A percentile compares a stretch with the other conserved stretches of the same genome.
Conservation (phyloP, 148 eudicot genomes). For the Polygonum maritimum region DNA sequence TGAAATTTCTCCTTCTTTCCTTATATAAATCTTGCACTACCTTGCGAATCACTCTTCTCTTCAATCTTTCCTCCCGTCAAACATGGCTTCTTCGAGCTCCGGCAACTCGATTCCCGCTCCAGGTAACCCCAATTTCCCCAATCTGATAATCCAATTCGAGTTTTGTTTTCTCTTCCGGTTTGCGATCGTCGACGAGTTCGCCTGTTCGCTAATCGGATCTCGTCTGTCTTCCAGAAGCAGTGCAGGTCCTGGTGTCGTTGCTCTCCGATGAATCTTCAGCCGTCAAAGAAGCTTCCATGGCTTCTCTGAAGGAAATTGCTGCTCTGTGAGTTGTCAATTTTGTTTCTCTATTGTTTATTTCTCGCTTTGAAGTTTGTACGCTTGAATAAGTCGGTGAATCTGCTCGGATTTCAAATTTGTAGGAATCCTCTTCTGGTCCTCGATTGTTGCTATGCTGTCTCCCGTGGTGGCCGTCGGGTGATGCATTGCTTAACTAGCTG, state of each 20-base stretch:
- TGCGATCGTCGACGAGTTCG: not conserved
- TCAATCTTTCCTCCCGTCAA: not conserved
- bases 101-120: slow-evolving; percentile 63
- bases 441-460: slow-evolving; percentile 79
- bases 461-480: slow-evolving; percentile 95
- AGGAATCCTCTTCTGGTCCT: slow-evolving; percentile 95
- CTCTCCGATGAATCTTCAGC: slow-evolving; percentile 75
- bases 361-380: not conserved
- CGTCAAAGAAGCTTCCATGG: slow-evolving; percentile 81
- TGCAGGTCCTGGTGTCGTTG: slow-evolving; percentile 62
- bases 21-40: not conserved
- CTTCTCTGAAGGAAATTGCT: slow-evolving; percentile 71
- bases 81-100: slow-evolving; percentile 58
- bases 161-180: not conserved
- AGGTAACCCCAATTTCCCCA: slow-evolving; percentile 22
- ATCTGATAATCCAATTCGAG: not conserved
- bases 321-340: slow-evolving; percentile 35
- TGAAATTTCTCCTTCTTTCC: no score
- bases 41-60: slow-evolving; percentile 7
- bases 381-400: not conserved
- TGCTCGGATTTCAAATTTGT: not conserved
- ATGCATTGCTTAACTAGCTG: slow-evolving; percentile 5
- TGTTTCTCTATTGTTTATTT: not conserved
- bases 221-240: slow-evolving; percentile 52
- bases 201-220: not conserved